Conservation (phyloP, 306 rosid species). For the Quercus parvula region DNA sequence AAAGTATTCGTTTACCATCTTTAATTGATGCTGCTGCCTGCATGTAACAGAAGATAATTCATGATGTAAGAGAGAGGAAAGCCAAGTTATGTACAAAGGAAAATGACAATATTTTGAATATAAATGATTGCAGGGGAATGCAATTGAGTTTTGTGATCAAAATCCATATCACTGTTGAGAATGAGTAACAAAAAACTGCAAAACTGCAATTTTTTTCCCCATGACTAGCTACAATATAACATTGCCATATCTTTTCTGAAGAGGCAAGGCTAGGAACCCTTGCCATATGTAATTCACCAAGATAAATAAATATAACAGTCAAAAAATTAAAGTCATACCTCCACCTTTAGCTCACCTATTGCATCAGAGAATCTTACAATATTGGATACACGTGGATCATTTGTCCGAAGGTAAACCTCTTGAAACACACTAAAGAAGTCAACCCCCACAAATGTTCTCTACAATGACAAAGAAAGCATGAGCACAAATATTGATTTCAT, state of each 20-base stretch:
- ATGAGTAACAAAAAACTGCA: not conserved
- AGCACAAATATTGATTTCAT: slow-evolving; percentile 1
- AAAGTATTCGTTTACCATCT: slow-evolving; percentile 84
- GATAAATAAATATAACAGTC: not conserved
- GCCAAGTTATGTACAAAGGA: not conserved
- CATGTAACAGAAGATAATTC: not conserved
- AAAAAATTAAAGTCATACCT: slow-evolving; percentile 44
- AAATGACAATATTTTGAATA: not conserved
- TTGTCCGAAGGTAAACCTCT: slow-evolving; percentile 80
- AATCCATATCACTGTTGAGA: not conserved
- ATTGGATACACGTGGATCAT: slow-evolving; percentile 82
- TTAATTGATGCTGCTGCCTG: slow-evolving; percentile 86
- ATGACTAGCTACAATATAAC: not conserved
- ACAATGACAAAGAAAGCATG: slow-evolving; percentile 26
- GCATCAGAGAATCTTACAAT: slow-evolving; percentile 86
- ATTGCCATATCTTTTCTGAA: not conserved
- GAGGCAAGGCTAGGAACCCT: not conserved
- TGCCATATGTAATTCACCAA: not conserved
- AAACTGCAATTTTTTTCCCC: not conserved
- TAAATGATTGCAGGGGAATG: not conserved
- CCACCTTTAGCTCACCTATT: slow-evolving; percentile 96
- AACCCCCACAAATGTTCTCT: slow-evolving; percentile 98
- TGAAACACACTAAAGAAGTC: slow-evolving; percentile 83
- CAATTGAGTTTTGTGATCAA: too few species aligned
- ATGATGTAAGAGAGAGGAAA: not conserved